These are phyloP conservation scores for Candida jianshihensis DNA, from an alignment of 805 yeast genomes.

Conservation along the genomic window DNA sequence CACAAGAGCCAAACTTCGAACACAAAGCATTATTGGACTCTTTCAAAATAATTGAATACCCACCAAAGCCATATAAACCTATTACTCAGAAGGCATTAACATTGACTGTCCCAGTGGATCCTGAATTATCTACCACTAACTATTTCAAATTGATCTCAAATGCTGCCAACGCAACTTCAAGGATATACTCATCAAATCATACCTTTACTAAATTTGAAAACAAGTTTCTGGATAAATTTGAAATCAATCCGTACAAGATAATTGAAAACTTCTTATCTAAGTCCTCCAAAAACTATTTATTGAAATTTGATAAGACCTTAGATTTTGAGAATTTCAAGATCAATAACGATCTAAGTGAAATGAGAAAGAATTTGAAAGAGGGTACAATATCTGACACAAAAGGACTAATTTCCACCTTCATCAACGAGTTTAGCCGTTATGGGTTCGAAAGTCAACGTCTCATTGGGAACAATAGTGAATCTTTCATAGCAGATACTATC, in stretches of 20 bases:
- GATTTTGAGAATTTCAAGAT: slow-evolving; percentile 24
- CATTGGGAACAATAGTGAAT: slow-evolving; percentile 14
- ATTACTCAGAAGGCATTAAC: slow-evolving; percentile 29
- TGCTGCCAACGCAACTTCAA: slow-evolving; percentile 30
- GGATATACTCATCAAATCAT: slow-evolving; percentile 26
- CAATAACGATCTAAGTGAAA: slow-evolving; percentile 16
- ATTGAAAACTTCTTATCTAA: slow-evolving; percentile 29
- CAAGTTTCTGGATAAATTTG: slow-evolving; percentile 34
- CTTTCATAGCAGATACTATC: slow-evolving; percentile 23
- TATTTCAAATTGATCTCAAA: slow-evolving; percentile 27
- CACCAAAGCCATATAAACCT: slow-evolving; percentile 27
- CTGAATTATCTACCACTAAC: slow-evolving; percentile 17
- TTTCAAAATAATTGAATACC: slow-evolving; percentile 26
- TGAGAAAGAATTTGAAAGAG: slow-evolving; percentile 19
- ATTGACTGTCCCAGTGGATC: slow-evolving; percentile 25
- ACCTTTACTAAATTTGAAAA: slow-evolving; percentile 32
- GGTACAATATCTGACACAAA: slow-evolving; percentile 19
- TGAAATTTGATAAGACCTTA: slow-evolving; percentile 26
- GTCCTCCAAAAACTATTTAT: slow-evolving; percentile 27
- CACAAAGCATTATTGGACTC: slow-evolving; percentile 25
- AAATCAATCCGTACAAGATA: slow-evolving; percentile 30
- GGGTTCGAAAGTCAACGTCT: slow-evolving; percentile 19
- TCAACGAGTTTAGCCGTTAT: slow-evolving; percentile 20
- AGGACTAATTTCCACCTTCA: slow-evolving; percentile 20
- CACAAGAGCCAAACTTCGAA: slow-evolving; percentile 24